Evolutionary conservation across 148 eudicot species (phyloP), one percentile per base, ranked within the genome.

Genomic region (Amaranthus palmeri): DNA sequence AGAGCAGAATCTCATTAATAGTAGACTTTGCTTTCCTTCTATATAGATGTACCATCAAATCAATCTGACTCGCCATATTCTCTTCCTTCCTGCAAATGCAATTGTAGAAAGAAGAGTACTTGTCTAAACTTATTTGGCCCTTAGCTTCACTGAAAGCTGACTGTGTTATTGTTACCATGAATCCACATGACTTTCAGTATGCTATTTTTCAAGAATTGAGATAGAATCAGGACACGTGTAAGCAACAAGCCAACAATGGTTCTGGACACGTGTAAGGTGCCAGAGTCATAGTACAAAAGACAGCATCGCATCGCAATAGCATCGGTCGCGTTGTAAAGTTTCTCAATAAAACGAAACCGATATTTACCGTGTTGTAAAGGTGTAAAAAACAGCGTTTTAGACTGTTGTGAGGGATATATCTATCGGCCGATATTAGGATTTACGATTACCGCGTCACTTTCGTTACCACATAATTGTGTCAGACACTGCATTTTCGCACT

Each of bases 111-210:
- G 60, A 40, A 59, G 58, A 68, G 72, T 61, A 73, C 45, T 47
- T 78, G 81, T 62, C 81, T 62, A 61, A 47, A 53, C 43, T 61
- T 52, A 73, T 55, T 48, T 78, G 81, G 48, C 81, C 81, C 77
- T 78, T 78, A 54, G 77, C 69, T 15, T 12, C 66, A 42, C 53
- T 40, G 13, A 73, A 78, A 68, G 73, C 72, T 72, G 59, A 43
- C 60, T 54, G 68, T 49, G 52, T 72, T 54, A 51, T 18, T 62
- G 4, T 46, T 13, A 15, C 54, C 2, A 41, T 63, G 56, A 65
- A 70, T 77, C 11, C 54, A n/a, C 48, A 63, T 65, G 68, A 68
- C 45, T 59, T 77, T 65, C 17, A 49, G 15, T 18, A 45, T 54
- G 51, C 54, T 45, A 18, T 12, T 54, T 60, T 67, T 60, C 8